Conservation (phyloP, 495 filamentous ascomycete genomes). For the Staphylotrichum longicolle region DNA sequence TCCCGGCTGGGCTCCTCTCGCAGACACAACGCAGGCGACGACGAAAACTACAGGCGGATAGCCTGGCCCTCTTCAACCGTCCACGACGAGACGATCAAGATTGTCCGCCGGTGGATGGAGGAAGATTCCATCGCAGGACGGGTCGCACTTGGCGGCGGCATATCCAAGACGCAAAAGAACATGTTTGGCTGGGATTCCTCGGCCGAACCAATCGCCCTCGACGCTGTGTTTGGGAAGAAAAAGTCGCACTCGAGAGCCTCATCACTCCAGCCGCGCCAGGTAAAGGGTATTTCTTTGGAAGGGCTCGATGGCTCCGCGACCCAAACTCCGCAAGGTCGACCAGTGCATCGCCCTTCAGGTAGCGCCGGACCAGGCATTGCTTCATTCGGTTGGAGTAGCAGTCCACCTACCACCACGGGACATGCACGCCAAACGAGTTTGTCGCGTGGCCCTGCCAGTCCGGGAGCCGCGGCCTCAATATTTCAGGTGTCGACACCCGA, state of each 20-base stretch:
- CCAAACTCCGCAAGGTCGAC: slow-evolving; percentile 11
- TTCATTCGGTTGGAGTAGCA: slow-evolving; percentile 41
- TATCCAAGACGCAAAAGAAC: slow-evolving; percentile 43
- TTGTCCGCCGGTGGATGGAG: slow-evolving; percentile 59
- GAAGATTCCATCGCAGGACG: slow-evolving; percentile 55
- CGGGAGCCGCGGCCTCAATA: not conserved
- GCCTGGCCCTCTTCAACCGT: slow-evolving; percentile 54
- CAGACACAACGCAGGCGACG: slow-evolving; percentile 54
- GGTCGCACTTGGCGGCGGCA: slow-evolving; percentile 45
- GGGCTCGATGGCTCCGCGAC: not conserved
- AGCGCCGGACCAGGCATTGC: slow-evolving; percentile 26
- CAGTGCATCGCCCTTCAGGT: slow-evolving; percentile 24
- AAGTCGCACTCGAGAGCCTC: slow-evolving; percentile 26
- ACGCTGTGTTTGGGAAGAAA: slow-evolving; percentile 44
- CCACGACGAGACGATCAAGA: slow-evolving; percentile 51
- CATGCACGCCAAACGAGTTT: not conserved
- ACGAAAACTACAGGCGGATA: slow-evolving; percentile 56
- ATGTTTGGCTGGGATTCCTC: slow-evolving; percentile 57
- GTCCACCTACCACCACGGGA: slow-evolving; percentile 13
- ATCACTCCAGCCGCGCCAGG: slow-evolving; percentile 22
- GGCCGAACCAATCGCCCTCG: slow-evolving; percentile 45
- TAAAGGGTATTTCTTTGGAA: slow-evolving; percentile 2
- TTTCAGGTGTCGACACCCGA: not conserved
- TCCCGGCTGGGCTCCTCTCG: slow-evolving; percentile 56
- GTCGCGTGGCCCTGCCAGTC: not conserved